These are phyloP conservation scores for Solanum paucissectum DNA, from an alignment of 257 asterid species.

Conservation along the genomic window DNA sequence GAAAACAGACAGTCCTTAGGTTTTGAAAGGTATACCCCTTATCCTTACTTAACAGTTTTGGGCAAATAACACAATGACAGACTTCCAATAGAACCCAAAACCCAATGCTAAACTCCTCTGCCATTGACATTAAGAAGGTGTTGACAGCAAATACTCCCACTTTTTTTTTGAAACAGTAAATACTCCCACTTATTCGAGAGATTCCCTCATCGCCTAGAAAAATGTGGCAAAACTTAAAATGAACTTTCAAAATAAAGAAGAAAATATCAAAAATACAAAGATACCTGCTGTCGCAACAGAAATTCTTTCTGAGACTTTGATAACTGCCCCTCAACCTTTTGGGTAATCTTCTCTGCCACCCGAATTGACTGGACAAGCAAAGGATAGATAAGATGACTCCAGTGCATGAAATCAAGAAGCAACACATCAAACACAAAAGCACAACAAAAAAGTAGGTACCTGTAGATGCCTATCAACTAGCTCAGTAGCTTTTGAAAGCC, in stretches of 20 bases:
- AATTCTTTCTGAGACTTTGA: constrained; percentile 98
- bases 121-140: not conserved
- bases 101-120: not conserved
- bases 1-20: not conserved
- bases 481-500: constrained; percentile 94
- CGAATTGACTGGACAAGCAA: constrained; percentile 75
- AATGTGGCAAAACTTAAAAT: not conserved
- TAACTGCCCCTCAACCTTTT: constrained; percentile 97
- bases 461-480: constrained; percentile 93
- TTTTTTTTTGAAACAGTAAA: not conserved
- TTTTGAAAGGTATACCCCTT: not conserved
- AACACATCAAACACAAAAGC: constrained; percentile 7
- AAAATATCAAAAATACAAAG: not conserved
- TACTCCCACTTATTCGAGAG: not conserved
- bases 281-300: constrained; percentile 98
- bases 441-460: constrained; percentile 33
- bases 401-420: constrained; percentile 4
- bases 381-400: constrained; percentile 4
- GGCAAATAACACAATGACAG: not conserved
- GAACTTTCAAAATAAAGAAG: not conserved
- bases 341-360: constrained; percentile 95
- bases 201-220: not conserved
- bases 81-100: not conserved
- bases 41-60: not conserved
- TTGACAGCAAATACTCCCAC: not conserved